Evolutionary conservation across 495 filamentous ascomycete species (phyloP).

Genomic region (Penicillium tannophilum): DNA sequence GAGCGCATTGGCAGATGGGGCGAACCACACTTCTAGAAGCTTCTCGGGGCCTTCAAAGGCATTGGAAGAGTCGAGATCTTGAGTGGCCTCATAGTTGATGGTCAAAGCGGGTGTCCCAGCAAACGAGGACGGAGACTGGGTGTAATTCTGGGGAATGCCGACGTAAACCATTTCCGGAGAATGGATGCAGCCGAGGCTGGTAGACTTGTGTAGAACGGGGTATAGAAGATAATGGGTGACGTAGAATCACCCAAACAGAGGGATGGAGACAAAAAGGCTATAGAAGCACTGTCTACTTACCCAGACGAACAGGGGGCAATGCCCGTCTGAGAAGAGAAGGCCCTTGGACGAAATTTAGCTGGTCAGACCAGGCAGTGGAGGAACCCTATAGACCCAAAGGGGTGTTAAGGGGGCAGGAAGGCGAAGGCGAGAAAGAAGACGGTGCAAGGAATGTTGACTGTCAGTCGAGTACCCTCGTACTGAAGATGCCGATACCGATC

Average conservation of each 20-base stretch:
- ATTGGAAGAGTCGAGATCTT: conserved; percentile 94
- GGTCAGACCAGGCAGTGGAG: conserved; percentile 59
- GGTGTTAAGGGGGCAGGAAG: conserved; percentile 86
- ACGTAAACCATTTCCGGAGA: conserved; percentile 76
- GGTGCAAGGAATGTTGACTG: conserved; percentile 85
- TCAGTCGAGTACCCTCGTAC: conserved; percentile 62
- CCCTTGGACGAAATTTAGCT: conserved; percentile 65
- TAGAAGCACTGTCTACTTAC: conserved; percentile 68
- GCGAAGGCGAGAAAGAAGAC: conserved; percentile 76
- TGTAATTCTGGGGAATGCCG: conserved; percentile 76
- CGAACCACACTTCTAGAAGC: conserved; percentile 98
- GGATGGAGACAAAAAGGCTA: conserved; percentile 40
- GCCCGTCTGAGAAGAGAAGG: conserved; percentile 93
- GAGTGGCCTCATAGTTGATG: conserved; percentile 94
- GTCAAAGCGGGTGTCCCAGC: conserved; percentile 83
- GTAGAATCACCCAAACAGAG: conserved; percentile 30
- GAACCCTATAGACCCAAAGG: conserved; percentile 42
- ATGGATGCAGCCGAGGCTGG: conserved; percentile 28
- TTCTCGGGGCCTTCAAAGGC: conserved; percentile 99
- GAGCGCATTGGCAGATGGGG: conserved; percentile 76
- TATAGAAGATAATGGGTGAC: conserved; percentile 27
- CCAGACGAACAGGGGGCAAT: conserved; percentile 85
- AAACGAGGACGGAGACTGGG: conserved; percentile 74
- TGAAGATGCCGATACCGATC: conserved; percentile 85
- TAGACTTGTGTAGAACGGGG: conserved; percentile 14